Conservation (phyloP, 192 early-diverging fungal genomes). For the Coemansia sp. region DNA sequence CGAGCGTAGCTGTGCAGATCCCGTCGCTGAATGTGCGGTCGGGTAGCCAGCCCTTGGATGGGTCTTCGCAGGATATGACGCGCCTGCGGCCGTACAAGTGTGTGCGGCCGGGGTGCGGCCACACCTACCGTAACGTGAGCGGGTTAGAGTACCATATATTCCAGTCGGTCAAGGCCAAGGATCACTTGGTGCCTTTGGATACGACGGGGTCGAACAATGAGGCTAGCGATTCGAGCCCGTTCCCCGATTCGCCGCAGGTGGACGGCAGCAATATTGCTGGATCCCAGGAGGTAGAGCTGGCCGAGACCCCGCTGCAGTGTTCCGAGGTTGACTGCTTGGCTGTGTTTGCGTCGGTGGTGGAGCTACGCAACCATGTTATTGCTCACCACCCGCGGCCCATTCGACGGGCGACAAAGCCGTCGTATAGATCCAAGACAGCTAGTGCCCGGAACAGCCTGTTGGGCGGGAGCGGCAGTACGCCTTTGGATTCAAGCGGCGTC, state of each 20-base stretch:
- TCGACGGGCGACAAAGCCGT: slow-evolving; percentile 38
- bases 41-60: not conserved
- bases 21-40: slow-evolving; percentile 24
- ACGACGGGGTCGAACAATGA: not conserved
- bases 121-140: slow-evolving; percentile 77
- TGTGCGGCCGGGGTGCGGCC: slow-evolving; percentile 58
- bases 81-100: slow-evolving; percentile 64
- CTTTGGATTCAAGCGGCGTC: not conserved
- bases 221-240: too few species aligned
- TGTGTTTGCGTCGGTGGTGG: slow-evolving; percentile 12
- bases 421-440: slow-evolving; percentile 4
- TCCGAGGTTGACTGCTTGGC: slow-evolving; percentile 36
- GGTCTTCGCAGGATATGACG: not conserved
- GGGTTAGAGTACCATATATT: slow-evolving; percentile 76
- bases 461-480: slow-evolving; percentile 8
- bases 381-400: slow-evolving; percentile 42
- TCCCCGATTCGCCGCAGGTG: too few species aligned
- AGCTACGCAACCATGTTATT: slow-evolving; percentile 28
- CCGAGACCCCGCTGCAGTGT: slow-evolving; percentile 20
- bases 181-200: slow-evolving; percentile 20
- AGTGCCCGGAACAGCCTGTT: slow-evolving; percentile 4
- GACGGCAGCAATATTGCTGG: too few species aligned
- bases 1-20: slow-evolving; percentile 21
- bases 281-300: not conserved
- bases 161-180: slow-evolving; percentile 50